Percentiles rank a stretch among this genome's conserved stretches.
phyloP scores from a whole-genome alignment of 2,329 filamentous ascomycete species.

The Tolypocladium nubicola region DNA sequence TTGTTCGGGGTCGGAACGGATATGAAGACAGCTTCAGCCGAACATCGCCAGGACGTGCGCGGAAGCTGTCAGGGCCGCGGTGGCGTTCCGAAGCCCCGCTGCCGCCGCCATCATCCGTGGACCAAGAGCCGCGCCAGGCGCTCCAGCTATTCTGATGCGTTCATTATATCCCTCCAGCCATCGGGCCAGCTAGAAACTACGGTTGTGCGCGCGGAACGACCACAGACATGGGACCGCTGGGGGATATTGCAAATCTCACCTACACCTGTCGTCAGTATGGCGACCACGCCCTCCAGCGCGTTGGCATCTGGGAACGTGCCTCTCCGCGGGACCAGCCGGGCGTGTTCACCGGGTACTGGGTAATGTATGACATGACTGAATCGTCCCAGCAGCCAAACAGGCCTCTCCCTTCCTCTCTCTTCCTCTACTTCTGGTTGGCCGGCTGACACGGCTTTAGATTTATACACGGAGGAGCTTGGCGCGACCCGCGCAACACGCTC shows the following conservation, averaged over 20 bases:
- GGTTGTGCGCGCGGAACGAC: background rate
- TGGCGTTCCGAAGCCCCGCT: background rate
- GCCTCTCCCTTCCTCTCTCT: background rate
- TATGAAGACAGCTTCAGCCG: background rate
- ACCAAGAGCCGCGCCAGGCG: background rate
- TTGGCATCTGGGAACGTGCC: constrained; percentile 32
- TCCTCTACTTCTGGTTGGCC: background rate
- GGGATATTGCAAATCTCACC: constrained; percentile 7
- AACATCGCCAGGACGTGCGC: background rate
- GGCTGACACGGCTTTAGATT: constrained; percentile 24
- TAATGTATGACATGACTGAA: constrained; percentile 23
- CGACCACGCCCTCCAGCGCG: constrained; percentile 30
- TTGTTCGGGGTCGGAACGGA: background rate
- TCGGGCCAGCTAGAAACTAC: background rate
- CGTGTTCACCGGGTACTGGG: constrained; percentile 18
- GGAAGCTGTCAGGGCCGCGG: background rate
- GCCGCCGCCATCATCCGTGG: background rate
- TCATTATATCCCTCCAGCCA: background rate
- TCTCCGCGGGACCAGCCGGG: constrained; percentile 5
- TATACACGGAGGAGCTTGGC: constrained; percentile 55
- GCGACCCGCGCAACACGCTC: constrained; percentile 41
- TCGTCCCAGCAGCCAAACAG: background rate
- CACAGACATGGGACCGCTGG: background rate
- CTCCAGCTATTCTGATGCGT: background rate
- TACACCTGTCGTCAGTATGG: constrained; percentile 26